phyloP scores from a whole-genome alignment of 176 grass and related monocot species.

The Hordeum marinum region DNA sequence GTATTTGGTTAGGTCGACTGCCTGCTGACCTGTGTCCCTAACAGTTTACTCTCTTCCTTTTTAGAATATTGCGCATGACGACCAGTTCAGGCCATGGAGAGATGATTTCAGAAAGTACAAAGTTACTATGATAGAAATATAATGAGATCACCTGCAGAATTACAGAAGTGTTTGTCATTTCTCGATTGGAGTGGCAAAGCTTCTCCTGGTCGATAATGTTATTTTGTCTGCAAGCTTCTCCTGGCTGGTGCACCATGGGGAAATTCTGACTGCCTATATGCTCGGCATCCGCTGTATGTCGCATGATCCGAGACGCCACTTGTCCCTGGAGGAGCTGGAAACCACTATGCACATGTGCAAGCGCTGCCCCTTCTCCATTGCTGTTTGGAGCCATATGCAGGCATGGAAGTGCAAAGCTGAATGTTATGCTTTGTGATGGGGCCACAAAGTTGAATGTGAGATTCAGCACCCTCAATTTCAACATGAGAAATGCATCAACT shows the following conservation, averaged over 20 bases:
- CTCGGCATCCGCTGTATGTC: no score
- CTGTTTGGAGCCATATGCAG: no score
- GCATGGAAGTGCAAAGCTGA: no score
- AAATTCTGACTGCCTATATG: no score
- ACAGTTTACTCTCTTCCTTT: slow-evolving; percentile 26
- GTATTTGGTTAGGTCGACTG: neutral
- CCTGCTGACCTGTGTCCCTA: neutral
- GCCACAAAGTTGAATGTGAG: slow-evolving; percentile 24
- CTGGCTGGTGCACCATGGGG: no score
- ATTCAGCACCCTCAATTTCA: slow-evolving; percentile 54
- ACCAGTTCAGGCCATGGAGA: slow-evolving; percentile 56
- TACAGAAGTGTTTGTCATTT: neutral
- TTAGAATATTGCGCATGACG: slow-evolving; percentile 53
- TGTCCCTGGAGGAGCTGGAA: no score
- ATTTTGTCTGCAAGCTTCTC: neutral
- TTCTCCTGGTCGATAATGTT: neutral
- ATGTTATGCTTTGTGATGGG: neutral
- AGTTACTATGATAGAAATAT: slow-evolving; percentile 8
- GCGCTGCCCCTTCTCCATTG: no score
- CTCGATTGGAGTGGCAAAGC: neutral
- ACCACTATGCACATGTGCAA: no score
- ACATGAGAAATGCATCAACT: slow-evolving; percentile 72
- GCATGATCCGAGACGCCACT: no score
- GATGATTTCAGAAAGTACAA: slow-evolving; percentile 26
- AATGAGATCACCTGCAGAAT: neutral